A percentile compares a stretch with the other conserved stretches of the same genome.
phyloP scores from a whole-genome alignment of 2,329 filamentous ascomycete genomes.

The Amylocarpus encephaloides region DNA sequence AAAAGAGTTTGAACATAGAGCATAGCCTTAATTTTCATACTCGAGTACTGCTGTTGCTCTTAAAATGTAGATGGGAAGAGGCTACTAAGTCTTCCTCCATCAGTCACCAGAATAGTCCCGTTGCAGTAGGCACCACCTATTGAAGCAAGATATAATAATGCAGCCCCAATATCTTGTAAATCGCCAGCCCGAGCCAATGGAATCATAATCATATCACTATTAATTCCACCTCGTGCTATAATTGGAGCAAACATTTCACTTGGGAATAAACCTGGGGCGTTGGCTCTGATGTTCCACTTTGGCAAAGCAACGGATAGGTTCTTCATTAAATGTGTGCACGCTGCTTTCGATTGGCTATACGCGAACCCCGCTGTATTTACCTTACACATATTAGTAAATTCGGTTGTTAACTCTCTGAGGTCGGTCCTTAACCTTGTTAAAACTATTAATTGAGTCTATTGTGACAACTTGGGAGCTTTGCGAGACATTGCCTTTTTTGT shows the following conservation, averaged over 20 bases:
- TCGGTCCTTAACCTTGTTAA: constrained; percentile 51
- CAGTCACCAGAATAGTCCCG: constrained; percentile 19
- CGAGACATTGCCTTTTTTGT: constrained; percentile 50
- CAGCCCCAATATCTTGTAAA: constrained; percentile 56
- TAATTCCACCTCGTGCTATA: not conserved
- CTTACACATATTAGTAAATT: constrained; percentile 71
- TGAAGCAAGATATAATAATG: constrained; percentile 38
- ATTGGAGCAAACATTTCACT: constrained; percentile 3
- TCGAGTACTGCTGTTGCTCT: too few species aligned
- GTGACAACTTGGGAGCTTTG: constrained; percentile 55
- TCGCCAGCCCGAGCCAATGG: constrained; percentile 40
- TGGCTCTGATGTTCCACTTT: not conserved
- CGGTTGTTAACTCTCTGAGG: constrained; percentile 29
- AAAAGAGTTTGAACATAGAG: too few species aligned
- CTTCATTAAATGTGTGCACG: not conserved
- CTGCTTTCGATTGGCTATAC: not conserved
- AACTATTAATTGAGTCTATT: constrained; percentile 64
- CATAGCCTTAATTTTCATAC: too few species aligned
- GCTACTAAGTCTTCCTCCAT: constrained; percentile 19
- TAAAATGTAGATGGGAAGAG: constrained; percentile 1
- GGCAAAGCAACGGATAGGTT: not conserved
- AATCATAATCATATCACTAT: not conserved
- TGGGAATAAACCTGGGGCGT: constrained; percentile 3
- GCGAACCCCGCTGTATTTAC: constrained; percentile 59
- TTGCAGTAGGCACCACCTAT: constrained; percentile 21